Percentiles rank a stretch among this genome's conserved stretches.
These are phyloP conservation scores for Fusarium anguioides DNA, from an alignment of 2,329 filamentous ascomycete species.

Conservation along the genomic window DNA sequence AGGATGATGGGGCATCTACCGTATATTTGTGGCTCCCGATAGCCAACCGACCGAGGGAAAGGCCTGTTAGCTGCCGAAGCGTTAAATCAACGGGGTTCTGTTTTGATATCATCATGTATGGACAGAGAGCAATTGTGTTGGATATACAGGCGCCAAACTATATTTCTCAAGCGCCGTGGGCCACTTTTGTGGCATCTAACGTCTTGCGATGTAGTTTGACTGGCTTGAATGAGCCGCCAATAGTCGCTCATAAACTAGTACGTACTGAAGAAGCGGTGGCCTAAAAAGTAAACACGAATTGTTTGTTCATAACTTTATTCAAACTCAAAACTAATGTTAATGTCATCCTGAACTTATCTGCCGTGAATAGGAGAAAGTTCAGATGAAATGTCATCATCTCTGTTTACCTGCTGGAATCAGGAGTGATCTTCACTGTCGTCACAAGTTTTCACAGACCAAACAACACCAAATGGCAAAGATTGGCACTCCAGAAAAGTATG, in stretches of 20 bases:
- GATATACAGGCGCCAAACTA: slow-evolving; percentile 27
- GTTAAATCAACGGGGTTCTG: slow-evolving; percentile 1
- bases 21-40: slow-evolving; percentile 32
- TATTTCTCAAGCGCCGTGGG: slow-evolving; percentile 36
- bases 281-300: not conserved
- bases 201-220: slow-evolving; percentile 33
- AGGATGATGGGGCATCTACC: slow-evolving; percentile 23
- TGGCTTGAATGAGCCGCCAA: slow-evolving; percentile 30
- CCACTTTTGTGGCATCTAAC: slow-evolving; percentile 24
- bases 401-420: slow-evolving; percentile 3
- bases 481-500: not conserved
- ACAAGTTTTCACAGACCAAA: slow-evolving; percentile 14
- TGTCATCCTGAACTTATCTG: not conserved
- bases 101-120: slow-evolving; percentile 9
- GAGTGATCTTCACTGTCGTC: slow-evolving; percentile 19
- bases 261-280: not conserved
- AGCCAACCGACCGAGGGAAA: slow-evolving; percentile 26
- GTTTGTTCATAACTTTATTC: not conserved
- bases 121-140: slow-evolving; percentile 10
- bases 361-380: slow-evolving; percentile 6
- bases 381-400: slow-evolving; percentile 8
- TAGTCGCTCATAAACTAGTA: slow-evolving; percentile 20
- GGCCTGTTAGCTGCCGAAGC: not conserved
- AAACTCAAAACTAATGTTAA: not conserved
- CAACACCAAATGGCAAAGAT: not conserved